phyloP scores from a whole-genome alignment of 164 flowering plant species.

The Liquidambar formosana region DNA sequence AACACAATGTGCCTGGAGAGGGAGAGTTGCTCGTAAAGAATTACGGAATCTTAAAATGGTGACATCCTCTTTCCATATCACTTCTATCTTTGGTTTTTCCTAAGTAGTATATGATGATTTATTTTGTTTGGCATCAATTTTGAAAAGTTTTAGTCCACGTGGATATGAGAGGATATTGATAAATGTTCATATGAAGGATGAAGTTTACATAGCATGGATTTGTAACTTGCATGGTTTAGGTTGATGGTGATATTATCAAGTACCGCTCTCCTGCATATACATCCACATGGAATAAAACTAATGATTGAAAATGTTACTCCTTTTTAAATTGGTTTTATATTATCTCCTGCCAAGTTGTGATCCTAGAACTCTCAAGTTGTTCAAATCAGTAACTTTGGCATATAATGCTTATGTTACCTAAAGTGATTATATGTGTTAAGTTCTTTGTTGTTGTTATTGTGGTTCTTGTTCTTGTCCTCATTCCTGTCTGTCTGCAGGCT shows the following conservation, averaged over 20 bases:
- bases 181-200: not conserved
- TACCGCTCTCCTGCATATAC: not conserved
- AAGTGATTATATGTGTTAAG: not conserved
- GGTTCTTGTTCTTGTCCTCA: too few species aligned
- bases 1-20: constrained; percentile 53
- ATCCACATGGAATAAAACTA: not conserved
- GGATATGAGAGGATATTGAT: too few species aligned
- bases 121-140: not conserved
- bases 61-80: constrained; percentile 2
- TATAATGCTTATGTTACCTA: not conserved
- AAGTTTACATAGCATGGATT: not conserved
- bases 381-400: not conserved
- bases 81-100: not conserved
- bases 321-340: not conserved
- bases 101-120: not conserved
- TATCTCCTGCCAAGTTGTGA: not conserved
- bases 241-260: not conserved
- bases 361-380: not conserved
- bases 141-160: not conserved
- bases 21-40: constrained; percentile 45
- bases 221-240: not conserved
- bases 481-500: constrained; percentile 37
- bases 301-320: not conserved
- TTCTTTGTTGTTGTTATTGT: not conserved
- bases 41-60: constrained; percentile 52